Conservation (phyloP, 2,329 filamentous ascomycete species). For the Fusarium sp. region DNA sequence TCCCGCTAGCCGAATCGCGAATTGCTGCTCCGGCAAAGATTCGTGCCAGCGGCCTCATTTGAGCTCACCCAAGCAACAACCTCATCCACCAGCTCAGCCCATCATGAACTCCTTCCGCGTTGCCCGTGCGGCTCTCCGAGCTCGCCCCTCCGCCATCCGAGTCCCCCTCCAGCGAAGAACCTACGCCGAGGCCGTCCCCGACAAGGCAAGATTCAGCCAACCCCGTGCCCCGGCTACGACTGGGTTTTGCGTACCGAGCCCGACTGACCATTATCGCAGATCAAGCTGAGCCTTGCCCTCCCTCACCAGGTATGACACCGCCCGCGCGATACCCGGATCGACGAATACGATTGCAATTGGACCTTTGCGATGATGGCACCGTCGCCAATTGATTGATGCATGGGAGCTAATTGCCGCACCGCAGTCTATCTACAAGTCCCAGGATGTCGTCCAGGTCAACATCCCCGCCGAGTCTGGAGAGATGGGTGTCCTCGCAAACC, state of each 20-base stretch:
- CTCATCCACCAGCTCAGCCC: conserved; percentile 60
- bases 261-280: conserved; percentile 58
- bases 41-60: conserved; percentile 56
- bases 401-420: conserved; percentile 61
- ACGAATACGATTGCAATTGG: conserved; percentile 43
- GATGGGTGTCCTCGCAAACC: conserved; percentile 99
- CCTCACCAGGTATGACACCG: conserved; percentile 89
- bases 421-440: conserved; percentile 75
- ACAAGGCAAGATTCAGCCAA: conserved; percentile 69
- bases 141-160: conserved; percentile 79
- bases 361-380: conserved; percentile 27
- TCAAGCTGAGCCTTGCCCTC: conserved; percentile 97
- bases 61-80: conserved; percentile 56
- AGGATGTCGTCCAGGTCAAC: conserved; percentile 92
- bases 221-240: conserved; percentile 24
- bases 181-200: conserved; percentile 87
- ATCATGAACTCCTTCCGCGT: conserved; percentile 95
- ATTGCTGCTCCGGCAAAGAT: conserved; percentile 56
- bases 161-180: conserved; percentile 83
- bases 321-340: conserved; percentile 26
- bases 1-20: conserved; percentile 52
- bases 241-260: conserved; percentile 32
- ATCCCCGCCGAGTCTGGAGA: conserved; percentile 97
- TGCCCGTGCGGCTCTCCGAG: conserved; percentile 88
- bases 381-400: conserved; percentile 44